Percentiles rank a stretch among this genome's conserved stretches.
phyloP scores from a whole-genome alignment of 345 rosid species.

The Eucalyptus brandiana region DNA sequence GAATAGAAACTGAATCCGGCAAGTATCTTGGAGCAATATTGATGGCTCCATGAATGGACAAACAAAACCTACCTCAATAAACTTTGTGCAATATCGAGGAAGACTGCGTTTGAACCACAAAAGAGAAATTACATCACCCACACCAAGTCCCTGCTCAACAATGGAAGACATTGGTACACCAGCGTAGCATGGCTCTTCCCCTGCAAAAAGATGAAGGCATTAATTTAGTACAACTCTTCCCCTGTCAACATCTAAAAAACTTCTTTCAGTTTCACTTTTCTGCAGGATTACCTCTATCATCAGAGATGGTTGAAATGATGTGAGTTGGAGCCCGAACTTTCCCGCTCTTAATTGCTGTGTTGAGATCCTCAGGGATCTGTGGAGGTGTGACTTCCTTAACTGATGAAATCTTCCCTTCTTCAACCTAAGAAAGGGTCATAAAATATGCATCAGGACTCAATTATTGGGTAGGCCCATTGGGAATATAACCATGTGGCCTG shows the following conservation, averaged over 20 bases:
- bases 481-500: not conserved
- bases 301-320: constrained; percentile 91
- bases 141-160: constrained; percentile 81
- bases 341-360: constrained; percentile 82
- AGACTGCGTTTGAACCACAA: constrained; percentile 98
- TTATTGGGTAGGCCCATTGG: not conserved
- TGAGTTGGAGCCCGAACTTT: constrained; percentile 98
- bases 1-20: not conserved
- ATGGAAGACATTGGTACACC: constrained; percentile 99
- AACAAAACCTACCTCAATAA: constrained; percentile 57
- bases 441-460: not conserved
- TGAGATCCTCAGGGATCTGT: constrained; percentile 96
- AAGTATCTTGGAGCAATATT: not conserved
- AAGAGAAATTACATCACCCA: constrained; percentile 95
- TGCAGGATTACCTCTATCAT: constrained; percentile 67
- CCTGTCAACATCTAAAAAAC: not conserved
- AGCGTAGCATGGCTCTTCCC: constrained; percentile 97
- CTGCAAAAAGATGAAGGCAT: constrained; percentile 16
- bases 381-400: constrained; percentile 82
- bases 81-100: constrained; percentile 89
- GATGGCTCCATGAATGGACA: not conserved
- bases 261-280: not conserved
- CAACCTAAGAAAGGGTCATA: constrained; percentile 30
- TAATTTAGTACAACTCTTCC: not conserved
- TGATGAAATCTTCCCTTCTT: constrained; percentile 60